Evolutionary conservation across 1,284 basidiomycete genomes (phyloP).

Genomic region (Blastosporella zonata): DNA sequence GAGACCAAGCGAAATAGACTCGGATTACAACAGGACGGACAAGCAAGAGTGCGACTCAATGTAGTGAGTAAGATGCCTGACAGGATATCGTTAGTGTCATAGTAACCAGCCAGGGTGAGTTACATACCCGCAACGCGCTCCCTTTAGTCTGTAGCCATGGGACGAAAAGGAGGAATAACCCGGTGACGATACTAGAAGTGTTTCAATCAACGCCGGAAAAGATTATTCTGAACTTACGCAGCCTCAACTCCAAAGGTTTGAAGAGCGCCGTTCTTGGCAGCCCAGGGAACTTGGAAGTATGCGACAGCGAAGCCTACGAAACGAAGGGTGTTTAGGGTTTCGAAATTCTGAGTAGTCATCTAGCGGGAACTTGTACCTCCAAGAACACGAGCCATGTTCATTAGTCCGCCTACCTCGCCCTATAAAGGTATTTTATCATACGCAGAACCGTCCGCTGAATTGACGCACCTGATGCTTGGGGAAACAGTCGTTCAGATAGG

Average conservation of each 20-base stretch:
- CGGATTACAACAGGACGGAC: no score
- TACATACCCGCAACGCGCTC: slow-evolving; percentile 42
- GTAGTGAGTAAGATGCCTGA: no score
- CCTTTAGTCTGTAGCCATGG: slow-evolving; percentile 54
- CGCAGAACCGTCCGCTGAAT: no score
- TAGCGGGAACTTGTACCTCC: no score
- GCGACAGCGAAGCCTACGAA: slow-evolving; percentile 64
- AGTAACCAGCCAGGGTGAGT: no score
- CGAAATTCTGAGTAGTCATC: no score
- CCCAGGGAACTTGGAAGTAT: slow-evolving; percentile 64
- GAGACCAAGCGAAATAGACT: no score
- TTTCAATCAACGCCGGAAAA: not conserved
- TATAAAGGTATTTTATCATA: slow-evolving; percentile 18
- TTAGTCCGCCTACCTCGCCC: slow-evolving; percentile 59
- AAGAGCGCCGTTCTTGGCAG: slow-evolving; percentile 49
- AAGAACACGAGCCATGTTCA: slow-evolving; percentile 57
- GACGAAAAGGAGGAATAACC: slow-evolving; percentile 50
- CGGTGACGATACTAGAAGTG: slow-evolving; percentile 29
- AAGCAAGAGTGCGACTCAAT: no score
- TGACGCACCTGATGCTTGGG: slow-evolving; percentile 43
- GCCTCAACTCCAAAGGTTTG: slow-evolving; percentile 60
- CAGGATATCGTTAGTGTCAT: no score
- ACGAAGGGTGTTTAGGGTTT: no score
- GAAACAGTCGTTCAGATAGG: slow-evolving; percentile 52
- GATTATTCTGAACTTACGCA: slow-evolving; percentile 38